Evolutionary conservation across 805 yeast genomes (phyloP).

Genomic region (Scheffersomyces coipomensis): DNA sequence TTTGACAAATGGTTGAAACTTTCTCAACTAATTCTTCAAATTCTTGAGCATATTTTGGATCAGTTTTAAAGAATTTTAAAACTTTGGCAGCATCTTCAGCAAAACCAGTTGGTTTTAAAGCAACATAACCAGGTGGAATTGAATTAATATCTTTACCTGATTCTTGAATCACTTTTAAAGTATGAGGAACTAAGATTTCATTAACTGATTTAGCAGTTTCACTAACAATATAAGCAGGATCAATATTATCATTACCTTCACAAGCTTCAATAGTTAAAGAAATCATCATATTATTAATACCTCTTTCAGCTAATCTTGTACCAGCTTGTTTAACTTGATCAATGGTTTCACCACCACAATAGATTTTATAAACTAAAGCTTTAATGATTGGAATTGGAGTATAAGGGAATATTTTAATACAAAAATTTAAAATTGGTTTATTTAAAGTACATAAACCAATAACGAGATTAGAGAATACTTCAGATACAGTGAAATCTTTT

Average conservation of each 20-base stretch:
- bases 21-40: constrained; percentile 64
- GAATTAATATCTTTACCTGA: constrained; percentile 52
- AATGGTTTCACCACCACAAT: constrained; percentile 87
- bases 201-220: constrained; percentile 68
- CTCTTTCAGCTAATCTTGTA: constrained; percentile 60
- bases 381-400: constrained; percentile 73
- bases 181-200: constrained; percentile 68
- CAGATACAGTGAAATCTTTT: constrained; percentile 50
- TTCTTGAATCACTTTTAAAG: constrained; percentile 52
- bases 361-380: constrained; percentile 72
- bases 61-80: constrained; percentile 60
- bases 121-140: constrained; percentile 89
- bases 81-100: constrained; percentile 74
- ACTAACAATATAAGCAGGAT: constrained; percentile 55
- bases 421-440: constrained; percentile 58
- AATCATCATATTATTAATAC: constrained; percentile 93
- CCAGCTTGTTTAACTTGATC: constrained; percentile 73
- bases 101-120: constrained; percentile 90
- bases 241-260: constrained; percentile 67
- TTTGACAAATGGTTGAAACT: constrained; percentile 62
- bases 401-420: constrained; percentile 67
- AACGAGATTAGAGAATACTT: constrained; percentile 61
- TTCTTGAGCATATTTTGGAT: constrained; percentile 33
- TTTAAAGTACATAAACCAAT: constrained; percentile 71
- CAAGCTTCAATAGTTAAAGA: constrained; percentile 92